Percentiles rank a stretch among this genome's conserved stretches.
Conservation (phyloP, 148 eudicot genomes). For the Fagopyrum homotropicum region DNA sequence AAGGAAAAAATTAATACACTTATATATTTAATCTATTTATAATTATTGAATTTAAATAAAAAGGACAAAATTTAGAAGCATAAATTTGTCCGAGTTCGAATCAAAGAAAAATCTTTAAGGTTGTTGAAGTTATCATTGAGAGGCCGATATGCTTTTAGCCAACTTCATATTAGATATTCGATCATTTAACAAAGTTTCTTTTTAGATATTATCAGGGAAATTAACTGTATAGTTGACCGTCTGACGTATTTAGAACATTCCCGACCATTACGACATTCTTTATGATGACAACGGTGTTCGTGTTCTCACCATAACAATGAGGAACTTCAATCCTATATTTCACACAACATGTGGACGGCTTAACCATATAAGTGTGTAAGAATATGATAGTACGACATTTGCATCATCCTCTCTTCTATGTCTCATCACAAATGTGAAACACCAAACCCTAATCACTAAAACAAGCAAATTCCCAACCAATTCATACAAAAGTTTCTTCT, state of each 20-base stretch:
- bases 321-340: background rate
- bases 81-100: background rate
- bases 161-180: too few relatives aligned
- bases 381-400: background rate
- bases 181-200: too few relatives aligned
- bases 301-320: too few relatives aligned
- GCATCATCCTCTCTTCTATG: background rate
- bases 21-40: background rate
- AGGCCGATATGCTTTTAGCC: too few relatives aligned
- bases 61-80: background rate
- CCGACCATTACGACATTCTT: too few relatives aligned
- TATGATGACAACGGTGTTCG: too few relatives aligned
- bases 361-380: background rate
- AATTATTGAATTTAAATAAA: background rate
- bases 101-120: background rate
- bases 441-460: background rate
- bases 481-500: background rate
- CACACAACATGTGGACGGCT: background rate
- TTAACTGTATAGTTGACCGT: too few relatives aligned
- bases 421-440: background rate
- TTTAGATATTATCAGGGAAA: too few relatives aligned
- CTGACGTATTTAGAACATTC: too few relatives aligned
- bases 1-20: background rate
- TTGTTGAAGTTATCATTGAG: too few relatives aligned
- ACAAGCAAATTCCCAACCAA: constrained; percentile 3